Conservation (phyloP, 164 flowering plant genomes). For the Taxillus chinensis region DNA sequence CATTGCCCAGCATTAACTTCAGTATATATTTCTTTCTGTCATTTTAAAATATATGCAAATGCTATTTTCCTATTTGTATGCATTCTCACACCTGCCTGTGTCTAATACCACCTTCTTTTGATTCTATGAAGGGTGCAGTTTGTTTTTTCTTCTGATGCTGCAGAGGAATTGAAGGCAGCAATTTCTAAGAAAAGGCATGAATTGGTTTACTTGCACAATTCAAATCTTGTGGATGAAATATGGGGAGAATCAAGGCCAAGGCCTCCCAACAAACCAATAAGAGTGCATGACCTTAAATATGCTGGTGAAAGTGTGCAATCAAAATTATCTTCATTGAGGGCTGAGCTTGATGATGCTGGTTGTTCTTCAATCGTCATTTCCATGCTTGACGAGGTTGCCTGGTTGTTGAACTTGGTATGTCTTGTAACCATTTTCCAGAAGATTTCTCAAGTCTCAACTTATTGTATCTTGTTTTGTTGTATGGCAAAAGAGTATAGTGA, state of each 20-base stretch:
- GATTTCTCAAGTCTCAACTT: not conserved
- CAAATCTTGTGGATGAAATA: slow-evolving; percentile 83
- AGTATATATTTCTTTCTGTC: too few relatives aligned
- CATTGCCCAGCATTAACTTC: too few relatives aligned
- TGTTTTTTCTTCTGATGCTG: slow-evolving; percentile 89
- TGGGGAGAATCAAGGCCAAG: slow-evolving; percentile 81
- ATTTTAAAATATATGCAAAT: too few relatives aligned
- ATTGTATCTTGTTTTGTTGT: not conserved
- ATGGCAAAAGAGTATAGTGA: not conserved
- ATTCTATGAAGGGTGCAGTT: slow-evolving; percentile 84
- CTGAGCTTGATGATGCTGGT: slow-evolving; percentile 51
- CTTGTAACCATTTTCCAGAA: not conserved
- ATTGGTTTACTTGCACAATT: slow-evolving; percentile 55
- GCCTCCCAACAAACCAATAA: slow-evolving; percentile 53
- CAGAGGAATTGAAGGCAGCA: slow-evolving; percentile 68
- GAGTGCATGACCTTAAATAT: slow-evolving; percentile 78
- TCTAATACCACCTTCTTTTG: slow-evolving; percentile 34
- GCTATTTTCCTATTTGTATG: too few relatives aligned
- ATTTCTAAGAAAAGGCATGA: slow-evolving; percentile 61
- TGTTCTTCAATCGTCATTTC: slow-evolving; percentile 70
- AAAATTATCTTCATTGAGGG: slow-evolving; percentile 62
- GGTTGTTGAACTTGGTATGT: slow-evolving; percentile 92
- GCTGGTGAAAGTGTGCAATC: slow-evolving; percentile 76
- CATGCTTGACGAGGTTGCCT: slow-evolving; percentile 94
- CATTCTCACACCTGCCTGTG: slow-evolving; percentile 8